These are phyloP conservation scores for Tulasnella sp. DNA, from an alignment of 768 basidiomycete species.

Conservation along the genomic window DNA sequence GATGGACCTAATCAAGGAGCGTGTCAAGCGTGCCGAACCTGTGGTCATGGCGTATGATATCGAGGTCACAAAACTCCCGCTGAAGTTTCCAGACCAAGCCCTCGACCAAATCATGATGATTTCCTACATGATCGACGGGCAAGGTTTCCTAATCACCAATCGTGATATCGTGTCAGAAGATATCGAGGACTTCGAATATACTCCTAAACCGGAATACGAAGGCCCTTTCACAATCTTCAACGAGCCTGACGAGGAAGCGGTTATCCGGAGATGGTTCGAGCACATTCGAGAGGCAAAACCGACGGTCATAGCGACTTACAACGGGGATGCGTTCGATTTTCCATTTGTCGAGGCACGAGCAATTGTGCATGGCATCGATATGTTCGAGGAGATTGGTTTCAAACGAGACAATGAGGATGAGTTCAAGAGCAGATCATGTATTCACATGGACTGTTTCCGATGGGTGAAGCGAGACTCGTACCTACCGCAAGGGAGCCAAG, in stretches of 20 bases:
- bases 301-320: conserved; percentile 96
- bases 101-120: conserved; percentile 99
- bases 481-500: conserved; percentile 95
- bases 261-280: conserved; percentile 80
- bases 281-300: conserved; percentile 91
- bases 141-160: conserved; percentile 95
- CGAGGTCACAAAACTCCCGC: conserved; percentile 97
- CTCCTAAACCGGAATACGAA: conserved; percentile 94
- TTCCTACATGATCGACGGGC: conserved; percentile 98
- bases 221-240: conserved; percentile 96
- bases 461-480: conserved; percentile 99
- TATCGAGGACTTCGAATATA: conserved; percentile 98
- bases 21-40: conserved; percentile 96
- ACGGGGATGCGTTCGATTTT: conserved; percentile 99
- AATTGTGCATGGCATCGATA: conserved; percentile 83
- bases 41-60: conserved; percentile 99
- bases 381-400: conserved; percentile 93
- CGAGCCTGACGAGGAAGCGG: conserved; percentile 78
- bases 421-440: conserved; percentile 84
- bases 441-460: conserved; percentile 98
- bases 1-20: conserved; percentile 60
- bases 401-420: conserved; percentile 86
- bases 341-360: conserved; percentile 86
- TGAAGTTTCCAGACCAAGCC: conserved; percentile 93
- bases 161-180: conserved; percentile 95